A percentile compares a stretch with the other conserved stretches of the same genome.
Evolutionary conservation across 2,329 filamentous ascomycete genomes (phyloP).

Genomic region (Trichoderma atrobrunneum): DNA sequence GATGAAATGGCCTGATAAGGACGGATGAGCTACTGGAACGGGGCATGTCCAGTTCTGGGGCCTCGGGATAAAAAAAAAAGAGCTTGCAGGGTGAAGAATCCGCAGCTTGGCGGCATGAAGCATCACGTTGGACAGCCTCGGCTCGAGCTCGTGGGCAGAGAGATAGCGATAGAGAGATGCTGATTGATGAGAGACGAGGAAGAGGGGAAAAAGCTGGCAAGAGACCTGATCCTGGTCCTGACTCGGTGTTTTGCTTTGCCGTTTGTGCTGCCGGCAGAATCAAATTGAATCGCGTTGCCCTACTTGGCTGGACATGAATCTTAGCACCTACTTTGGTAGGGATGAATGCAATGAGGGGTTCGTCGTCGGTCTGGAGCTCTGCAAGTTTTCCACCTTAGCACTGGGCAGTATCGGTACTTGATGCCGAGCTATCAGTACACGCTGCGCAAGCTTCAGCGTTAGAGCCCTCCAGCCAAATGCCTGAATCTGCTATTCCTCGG

Average conservation of each 20-base stretch:
- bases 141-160: background rate
- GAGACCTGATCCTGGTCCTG: background rate
- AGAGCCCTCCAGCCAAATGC: background rate
- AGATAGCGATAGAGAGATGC: background rate
- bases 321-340: background rate
- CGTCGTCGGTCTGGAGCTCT: background rate
- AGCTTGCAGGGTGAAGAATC: background rate
- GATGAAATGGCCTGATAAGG: constrained; percentile 3
- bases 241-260: background rate
- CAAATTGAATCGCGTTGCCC: background rate
- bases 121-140: background rate
- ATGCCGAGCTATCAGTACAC: background rate
- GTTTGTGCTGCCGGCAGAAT: no score
- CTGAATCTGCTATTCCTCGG: background rate
- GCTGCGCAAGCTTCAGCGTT: background rate
- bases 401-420: background rate
- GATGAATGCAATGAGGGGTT: background rate
- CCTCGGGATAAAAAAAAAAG: background rate
- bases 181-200: background rate
- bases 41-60: background rate
- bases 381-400: background rate
- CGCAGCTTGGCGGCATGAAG: background rate
- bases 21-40: background rate
- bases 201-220: background rate
- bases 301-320: background rate